Evolutionary conservation across 352 stramenopile species (phyloP), one percentile per base, ranked within the genome.

Genomic region (Thraustotheca clavata): DNA sequence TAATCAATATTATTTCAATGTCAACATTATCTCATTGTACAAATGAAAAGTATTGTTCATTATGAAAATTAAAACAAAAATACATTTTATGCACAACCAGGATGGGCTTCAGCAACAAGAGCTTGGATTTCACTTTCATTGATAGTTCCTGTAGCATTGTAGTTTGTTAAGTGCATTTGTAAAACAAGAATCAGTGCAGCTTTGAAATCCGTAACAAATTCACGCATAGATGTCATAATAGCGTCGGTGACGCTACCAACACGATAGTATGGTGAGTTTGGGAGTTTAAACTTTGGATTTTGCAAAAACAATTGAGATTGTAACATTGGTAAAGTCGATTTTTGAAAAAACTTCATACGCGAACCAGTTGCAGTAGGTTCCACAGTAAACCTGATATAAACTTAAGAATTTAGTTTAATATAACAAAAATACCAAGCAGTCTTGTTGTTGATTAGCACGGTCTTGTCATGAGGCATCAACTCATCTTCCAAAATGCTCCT

Each of bases 301-400:
- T 50, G 43, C 6, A 50, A 29, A 29, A 50, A 50, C n/a, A 52
- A n/a, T 4, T 33, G 22, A 16, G 57, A 54, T 24, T 65, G 57
- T 8, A 65, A 18, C 57, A 65, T 65, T 7, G 57, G 57, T 4
- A 65, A 24, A 0, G 57, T 65, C 36, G 57, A 36, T 3, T 65
- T 65, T 65, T 65, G 57, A 24, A 46, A 65, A 20, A 54, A 65
- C 27, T 65, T 65, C 40, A 65, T 40, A 8, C 35, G 57, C 22
- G 40, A 65, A 20, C 18, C 35, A 11, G 40, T 46, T 5, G 1
- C 38, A 8, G 46, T 9, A 33, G 9, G n/a, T 35, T 65, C 57
- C 5, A 65, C 20, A 12, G 55, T 31, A 4, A 65, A 52, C 57
- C 57, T 65, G 33, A 50, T 6, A 22, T 6, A 40, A 14, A 4